Conservation (phyloP, 768 basidiomycete genomes). For the Bullera alba region DNA sequence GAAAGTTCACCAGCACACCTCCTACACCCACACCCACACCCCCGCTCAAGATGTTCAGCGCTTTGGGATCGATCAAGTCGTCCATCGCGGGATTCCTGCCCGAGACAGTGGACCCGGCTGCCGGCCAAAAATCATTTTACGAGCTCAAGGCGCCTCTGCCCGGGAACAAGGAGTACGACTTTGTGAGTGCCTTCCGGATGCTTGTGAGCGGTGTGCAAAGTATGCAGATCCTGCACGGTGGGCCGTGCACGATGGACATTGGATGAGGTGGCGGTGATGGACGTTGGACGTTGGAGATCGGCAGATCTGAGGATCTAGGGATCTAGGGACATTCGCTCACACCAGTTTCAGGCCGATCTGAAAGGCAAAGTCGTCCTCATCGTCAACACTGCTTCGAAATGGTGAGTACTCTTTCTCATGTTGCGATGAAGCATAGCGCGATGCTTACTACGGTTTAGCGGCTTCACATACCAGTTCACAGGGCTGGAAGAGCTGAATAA, state of each 20-base stretch:
- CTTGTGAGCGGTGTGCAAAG: no score
- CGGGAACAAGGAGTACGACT: slow-evolving; percentile 29
- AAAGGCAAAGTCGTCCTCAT: slow-evolving; percentile 47
- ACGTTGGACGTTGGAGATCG: no score
- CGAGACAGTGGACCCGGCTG: neutral
- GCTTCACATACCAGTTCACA: slow-evolving; percentile 47
- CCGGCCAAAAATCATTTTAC: slow-evolving; percentile 31
- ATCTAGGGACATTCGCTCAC: neutral
- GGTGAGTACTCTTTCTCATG: slow-evolving; percentile 28
- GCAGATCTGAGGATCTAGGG: no score
- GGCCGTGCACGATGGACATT: no score
- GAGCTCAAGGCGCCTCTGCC: slow-evolving; percentile 40
- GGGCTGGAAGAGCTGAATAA: slow-evolving; percentile 75
- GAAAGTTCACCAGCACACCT: slow-evolving; percentile 4
- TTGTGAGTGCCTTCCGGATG: slow-evolving; percentile 36
- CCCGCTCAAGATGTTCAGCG: neutral
- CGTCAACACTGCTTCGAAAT: slow-evolving; percentile 47
- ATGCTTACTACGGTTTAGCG: slow-evolving; percentile 20
- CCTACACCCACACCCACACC: neutral
- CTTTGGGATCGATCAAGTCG: slow-evolving; percentile 25
- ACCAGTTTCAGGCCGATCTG: neutral
- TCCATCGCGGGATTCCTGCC: slow-evolving; percentile 40
- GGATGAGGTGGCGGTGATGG: no score
- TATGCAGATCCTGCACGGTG: no score
- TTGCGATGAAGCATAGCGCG: neutral